Base-by-base conservation (phyloP, 768 basidiomycete species). In the Mycena chlorophos region DNA sequence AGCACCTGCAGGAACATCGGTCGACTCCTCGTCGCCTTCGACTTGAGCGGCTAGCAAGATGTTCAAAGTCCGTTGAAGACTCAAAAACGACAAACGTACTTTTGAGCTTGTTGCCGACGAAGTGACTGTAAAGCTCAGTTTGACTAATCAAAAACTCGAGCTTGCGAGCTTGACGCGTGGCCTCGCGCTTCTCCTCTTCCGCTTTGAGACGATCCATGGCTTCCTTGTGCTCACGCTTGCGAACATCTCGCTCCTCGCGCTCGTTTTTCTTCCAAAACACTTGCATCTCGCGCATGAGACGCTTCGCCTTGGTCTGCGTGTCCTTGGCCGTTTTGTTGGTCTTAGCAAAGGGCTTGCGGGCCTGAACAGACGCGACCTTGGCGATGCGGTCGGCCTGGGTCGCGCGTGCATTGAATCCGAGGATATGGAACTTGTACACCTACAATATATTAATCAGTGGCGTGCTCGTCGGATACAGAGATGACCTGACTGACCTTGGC, bases 231-330 rank as follows among this genome's bases (percentile, higher is more conserved):
- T 95, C 94, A 48, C 90, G 90, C 71, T 91, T 93, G 60, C 94
- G 85, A 13, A 89, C 84, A 58, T 97, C 94, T 43, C 93, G 78
- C 72, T 98, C 96, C 69, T 96, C 94, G 65, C 94, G 94, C 72
- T 98, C 96, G 62, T 97, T 98, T 73, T 94, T 94, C 75, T 91
- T 95, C 94, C 94, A 97, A 73, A 95, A 94, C 19, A 94, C 85
- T 57, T 95, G 85, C 89, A 98, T 94, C 77, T 98, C 94, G 26
- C 94, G 86, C 89, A 93, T 92, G 34, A 95, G 76, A 37, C 91
- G 83, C 69, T 91, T 94, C 22, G 86, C 87, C 67, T 93, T 92
- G 19, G 84, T 84, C 68, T 94, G 91, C 2, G 84, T 76, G 58
- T 94, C 93, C 70, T 94, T 96, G 56, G 78, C 80, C 4, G 84